Evolutionary conservation across 1,139 yeast species (phyloP).

Genomic region (Blastobotrys persicus): DNA sequence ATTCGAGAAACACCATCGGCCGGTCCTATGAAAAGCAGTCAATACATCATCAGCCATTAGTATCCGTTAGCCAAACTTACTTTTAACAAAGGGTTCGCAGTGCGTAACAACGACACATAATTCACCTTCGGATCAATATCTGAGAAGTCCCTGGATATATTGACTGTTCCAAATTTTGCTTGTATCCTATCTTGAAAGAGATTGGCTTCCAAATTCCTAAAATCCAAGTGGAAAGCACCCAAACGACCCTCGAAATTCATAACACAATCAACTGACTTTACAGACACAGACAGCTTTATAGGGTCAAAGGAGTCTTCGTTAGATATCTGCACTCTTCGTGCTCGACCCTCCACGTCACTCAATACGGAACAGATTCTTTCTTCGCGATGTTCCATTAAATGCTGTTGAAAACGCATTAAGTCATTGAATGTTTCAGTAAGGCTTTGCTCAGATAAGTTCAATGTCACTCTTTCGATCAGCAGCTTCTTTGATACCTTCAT

Average conservation of each 20-base stretch:
- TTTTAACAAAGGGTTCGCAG: constrained; percentile 25
- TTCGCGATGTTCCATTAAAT: background rate
- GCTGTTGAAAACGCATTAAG: background rate
- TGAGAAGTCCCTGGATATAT: constrained; percentile 26
- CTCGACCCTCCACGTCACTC: background rate
- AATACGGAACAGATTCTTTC: background rate
- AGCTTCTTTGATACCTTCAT: constrained; percentile 12
- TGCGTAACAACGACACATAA: constrained; percentile 26
- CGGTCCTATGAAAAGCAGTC: constrained; percentile 13
- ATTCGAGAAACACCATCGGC: constrained; percentile 26
- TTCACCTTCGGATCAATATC: constrained; percentile 22
- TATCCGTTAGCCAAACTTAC: constrained; percentile 18
- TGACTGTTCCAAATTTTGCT: constrained; percentile 17
- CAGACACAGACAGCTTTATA: background rate
- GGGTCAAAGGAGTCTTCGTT: background rate
- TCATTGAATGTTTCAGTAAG: background rate
- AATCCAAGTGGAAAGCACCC: constrained; percentile 29
- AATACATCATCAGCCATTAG: constrained; percentile 9
- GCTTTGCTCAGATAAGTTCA: constrained; percentile 10
- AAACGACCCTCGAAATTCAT: constrained; percentile 17
- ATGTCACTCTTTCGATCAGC: constrained; percentile 13
- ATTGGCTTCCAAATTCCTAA: constrained; percentile 30
- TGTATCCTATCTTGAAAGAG: constrained; percentile 16
- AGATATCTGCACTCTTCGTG: background rate
- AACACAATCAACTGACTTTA: constrained; percentile 14